Percentiles rank a stretch among this genome's conserved stretches.
phyloP scores from a whole-genome alignment of 352 stramenopile species.

The Lagenidium sp. region DNA sequence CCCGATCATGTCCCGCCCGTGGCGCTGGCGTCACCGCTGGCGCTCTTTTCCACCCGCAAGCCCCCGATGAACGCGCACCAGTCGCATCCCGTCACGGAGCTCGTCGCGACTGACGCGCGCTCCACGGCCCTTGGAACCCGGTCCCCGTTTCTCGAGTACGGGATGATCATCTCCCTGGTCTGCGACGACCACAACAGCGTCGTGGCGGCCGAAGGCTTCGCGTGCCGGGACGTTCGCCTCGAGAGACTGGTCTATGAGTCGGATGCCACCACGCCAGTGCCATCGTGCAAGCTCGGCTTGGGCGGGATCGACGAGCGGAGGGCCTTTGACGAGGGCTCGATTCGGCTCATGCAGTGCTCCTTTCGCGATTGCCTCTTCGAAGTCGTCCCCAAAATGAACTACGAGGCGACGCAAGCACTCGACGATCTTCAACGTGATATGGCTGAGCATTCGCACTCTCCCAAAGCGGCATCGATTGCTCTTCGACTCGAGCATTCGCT shows the following conservation, averaged over 20 bases:
- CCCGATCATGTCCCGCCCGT: constrained; percentile 14
- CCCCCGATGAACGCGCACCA: constrained; percentile 17
- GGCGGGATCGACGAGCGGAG: constrained; percentile 31
- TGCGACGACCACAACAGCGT: constrained; percentile 48
- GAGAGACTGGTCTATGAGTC: constrained; percentile 30
- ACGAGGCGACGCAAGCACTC: constrained; percentile 44
- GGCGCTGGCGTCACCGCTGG: constrained; percentile 27
- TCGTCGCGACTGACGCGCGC: constrained; percentile 17
- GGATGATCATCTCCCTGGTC: constrained; percentile 54
- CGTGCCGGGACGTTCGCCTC: constrained; percentile 40
- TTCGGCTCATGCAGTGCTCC: constrained; percentile 33
- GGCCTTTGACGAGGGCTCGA: constrained; percentile 22
- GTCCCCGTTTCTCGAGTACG: constrained; percentile 59
- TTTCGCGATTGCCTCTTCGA: constrained; percentile 68
- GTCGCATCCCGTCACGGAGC: constrained; percentile 24
- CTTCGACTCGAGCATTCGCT: no score
- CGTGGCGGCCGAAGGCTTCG: constrained; percentile 46
- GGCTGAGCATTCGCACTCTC: background rate
- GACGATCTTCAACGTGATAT: constrained; percentile 7
- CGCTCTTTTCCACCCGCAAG: constrained; percentile 38
- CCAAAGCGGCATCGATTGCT: background rate
- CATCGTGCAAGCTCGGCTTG: constrained; percentile 27
- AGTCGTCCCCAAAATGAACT: constrained; percentile 66
- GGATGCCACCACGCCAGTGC: constrained; percentile 3
- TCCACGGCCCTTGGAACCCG: constrained; percentile 11